Evolutionary conservation across 2,329 filamentous ascomycete genomes (phyloP).

Genomic region (Exserohilum rostratum): DNA sequence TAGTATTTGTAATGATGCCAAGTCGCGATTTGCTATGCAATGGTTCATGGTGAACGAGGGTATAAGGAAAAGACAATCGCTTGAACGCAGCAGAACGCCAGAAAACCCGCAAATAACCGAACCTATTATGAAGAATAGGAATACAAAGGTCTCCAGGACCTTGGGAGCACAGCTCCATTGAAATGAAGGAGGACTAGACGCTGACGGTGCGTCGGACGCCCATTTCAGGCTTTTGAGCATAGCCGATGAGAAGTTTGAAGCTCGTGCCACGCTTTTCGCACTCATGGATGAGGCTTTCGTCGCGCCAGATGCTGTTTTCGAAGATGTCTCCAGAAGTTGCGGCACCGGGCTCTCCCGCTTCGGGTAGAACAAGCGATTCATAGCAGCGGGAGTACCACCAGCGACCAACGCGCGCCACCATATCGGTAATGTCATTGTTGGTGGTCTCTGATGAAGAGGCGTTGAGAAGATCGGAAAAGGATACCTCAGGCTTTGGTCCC

Average conservation of each 20-base stretch:
- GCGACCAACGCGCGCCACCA: constrained; percentile 87
- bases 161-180: constrained; percentile 41
- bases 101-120: constrained; percentile 13
- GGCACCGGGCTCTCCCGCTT: constrained; percentile 39
- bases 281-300: constrained; percentile 76
- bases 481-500: constrained; percentile 39
- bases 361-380: constrained; percentile 66
- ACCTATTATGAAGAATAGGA: constrained; percentile 18
- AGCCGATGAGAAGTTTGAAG: constrained; percentile 88
- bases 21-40: constrained; percentile 39
- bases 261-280: constrained; percentile 87
- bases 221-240: constrained; percentile 76
- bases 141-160: constrained; percentile 33
- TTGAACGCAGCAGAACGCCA: constrained; percentile 44
- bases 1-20: constrained; percentile 27
- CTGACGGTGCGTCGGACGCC: constrained; percentile 56
- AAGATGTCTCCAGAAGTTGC: constrained; percentile 46
- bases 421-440: constrained; percentile 87
- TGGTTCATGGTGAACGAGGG: constrained; percentile 28
- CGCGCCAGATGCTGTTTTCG: constrained; percentile 76
- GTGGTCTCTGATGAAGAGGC: constrained; percentile 51
- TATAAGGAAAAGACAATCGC: constrained; percentile 43
- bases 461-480: constrained; percentile 47
- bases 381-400: constrained; percentile 98
- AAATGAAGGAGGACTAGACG: constrained; percentile 46